phyloP scores from a whole-genome alignment of 2,329 filamentous ascomycete species.

The Microsporum canis region DNA sequence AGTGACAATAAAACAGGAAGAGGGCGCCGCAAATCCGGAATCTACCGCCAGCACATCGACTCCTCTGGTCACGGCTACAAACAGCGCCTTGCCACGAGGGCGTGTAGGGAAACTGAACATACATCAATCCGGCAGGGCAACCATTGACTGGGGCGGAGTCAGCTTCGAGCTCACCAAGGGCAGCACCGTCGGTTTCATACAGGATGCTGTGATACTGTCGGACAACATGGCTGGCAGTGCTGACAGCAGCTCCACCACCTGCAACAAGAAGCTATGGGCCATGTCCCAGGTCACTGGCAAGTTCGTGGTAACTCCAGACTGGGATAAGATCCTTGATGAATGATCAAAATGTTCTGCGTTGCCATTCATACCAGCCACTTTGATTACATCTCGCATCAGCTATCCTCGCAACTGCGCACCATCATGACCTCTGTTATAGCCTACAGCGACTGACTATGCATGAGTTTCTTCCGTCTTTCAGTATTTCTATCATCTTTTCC shows the following conservation, averaged over 20 bases:
- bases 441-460: too few relatives aligned
- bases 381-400: background rate
- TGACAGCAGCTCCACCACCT: constrained; percentile 12
- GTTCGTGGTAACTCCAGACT: constrained; percentile 53
- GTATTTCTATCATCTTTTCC: background rate
- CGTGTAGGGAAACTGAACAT: constrained; percentile 51
- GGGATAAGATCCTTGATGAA: constrained; percentile 39
- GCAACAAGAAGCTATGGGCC: constrained; percentile 38
- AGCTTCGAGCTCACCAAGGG: constrained; percentile 48
- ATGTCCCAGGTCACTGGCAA: constrained; percentile 55
- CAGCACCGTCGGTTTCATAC: constrained; percentile 46
- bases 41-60: constrained; percentile 7
- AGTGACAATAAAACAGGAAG: constrained; percentile 11
- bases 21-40: constrained; percentile 3
- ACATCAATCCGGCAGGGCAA: constrained; percentile 50
- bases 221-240: constrained; percentile 17
- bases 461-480: background rate
- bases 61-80: constrained; percentile 31
- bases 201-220: constrained; percentile 44
- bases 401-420: background rate
- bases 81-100: constrained; percentile 40
- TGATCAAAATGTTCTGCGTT: constrained; percentile 6
- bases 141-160: constrained; percentile 52
- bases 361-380: too few relatives aligned
- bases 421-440: background rate